Base-by-base conservation (phyloP, 1,284 basidiomycete genomes). In the Sporisorium scitamineum region DNA sequence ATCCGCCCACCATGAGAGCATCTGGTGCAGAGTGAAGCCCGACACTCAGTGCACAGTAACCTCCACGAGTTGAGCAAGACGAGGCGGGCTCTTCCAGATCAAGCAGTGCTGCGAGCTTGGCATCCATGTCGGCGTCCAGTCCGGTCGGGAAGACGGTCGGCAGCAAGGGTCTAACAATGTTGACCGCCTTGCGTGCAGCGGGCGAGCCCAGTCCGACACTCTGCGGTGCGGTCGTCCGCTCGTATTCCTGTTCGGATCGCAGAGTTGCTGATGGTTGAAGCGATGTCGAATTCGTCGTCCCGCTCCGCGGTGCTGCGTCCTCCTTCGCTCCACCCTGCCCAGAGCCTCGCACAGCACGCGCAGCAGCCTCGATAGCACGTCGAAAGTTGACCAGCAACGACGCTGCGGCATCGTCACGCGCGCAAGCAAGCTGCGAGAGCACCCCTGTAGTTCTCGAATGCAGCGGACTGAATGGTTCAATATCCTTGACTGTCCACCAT, bases 311-410 rank as follows among this genome's bases (percentile, higher is more conserved):
- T 8, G 50, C 53, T 14, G 48, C 37, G 7, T 50, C 59, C 10
- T 55, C 51, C 14, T 45, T 66, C 3, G 47, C 59, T 9, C 39
- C 24, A 11, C 41, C 11, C 31, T 52, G 64, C 9, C 32, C 56
- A 14, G 44, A 16, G 16, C 59, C 63, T 0, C 60, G 58, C n/a
- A 63, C 72, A 39, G 63, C 61, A 31, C 69, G 64, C 14, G 75
- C 39, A 22, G 82, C 83, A 18, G 77, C 78, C 27, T 85, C 83
- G 32, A 85, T 74, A 0, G 79, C 78, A 41, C 78, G 63, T 5
- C 80, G 70, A 24, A 84, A 55, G 57, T 85, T 78, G n/a, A 83
- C 82, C 2, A 76, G 51, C 32, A 83, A 52, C 20, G 79, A 47
- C 0, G 69, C 70, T 20, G 69, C 64, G 10, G 66, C 69, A 10